Conservation (phyloP, 2,329 filamentous ascomycete genomes). For the Aureobasidium mangrovei region DNA sequence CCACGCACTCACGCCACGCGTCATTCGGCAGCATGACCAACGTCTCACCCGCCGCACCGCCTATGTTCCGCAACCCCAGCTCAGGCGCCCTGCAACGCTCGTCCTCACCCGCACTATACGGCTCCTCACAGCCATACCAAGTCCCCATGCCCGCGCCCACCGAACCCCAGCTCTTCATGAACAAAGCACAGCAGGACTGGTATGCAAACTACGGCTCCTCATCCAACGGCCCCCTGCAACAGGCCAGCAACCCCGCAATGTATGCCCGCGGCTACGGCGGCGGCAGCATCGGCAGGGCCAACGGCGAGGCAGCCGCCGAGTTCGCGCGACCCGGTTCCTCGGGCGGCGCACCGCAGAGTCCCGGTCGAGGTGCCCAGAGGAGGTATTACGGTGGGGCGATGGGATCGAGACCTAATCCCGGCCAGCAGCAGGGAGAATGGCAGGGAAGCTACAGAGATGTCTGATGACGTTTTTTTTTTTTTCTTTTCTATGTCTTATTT, state of each 20-base stretch:
- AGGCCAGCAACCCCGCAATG: slow-evolving; percentile 5
- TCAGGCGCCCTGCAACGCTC: slow-evolving; percentile 1
- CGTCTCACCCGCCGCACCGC: neutral
- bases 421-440: neutral
- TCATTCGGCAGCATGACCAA: slow-evolving; percentile 7
- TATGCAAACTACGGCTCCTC: neutral
- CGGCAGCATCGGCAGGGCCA: neutral
- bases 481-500: neutral
- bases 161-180: neutral
- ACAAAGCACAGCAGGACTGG: neutral
- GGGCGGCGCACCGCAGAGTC: neutral
- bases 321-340: neutral
- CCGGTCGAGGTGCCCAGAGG: neutral
- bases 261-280: slow-evolving; percentile 1
- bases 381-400: slow-evolving; percentile 5
- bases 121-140: slow-evolving; percentile 6
- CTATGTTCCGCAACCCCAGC: neutral
- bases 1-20: neutral
- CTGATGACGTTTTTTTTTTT: neutral
- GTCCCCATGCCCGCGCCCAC: neutral
- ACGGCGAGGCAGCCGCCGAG: neutral
- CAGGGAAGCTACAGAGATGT: neutral
- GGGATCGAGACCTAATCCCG: slow-evolving; percentile 2
- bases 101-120: neutral
- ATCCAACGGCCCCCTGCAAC: slow-evolving; percentile 3